These are phyloP conservation scores for Boletus semigastroideus DNA, from an alignment of 1,284 basidiomycete genomes.

Conservation along the genomic window DNA sequence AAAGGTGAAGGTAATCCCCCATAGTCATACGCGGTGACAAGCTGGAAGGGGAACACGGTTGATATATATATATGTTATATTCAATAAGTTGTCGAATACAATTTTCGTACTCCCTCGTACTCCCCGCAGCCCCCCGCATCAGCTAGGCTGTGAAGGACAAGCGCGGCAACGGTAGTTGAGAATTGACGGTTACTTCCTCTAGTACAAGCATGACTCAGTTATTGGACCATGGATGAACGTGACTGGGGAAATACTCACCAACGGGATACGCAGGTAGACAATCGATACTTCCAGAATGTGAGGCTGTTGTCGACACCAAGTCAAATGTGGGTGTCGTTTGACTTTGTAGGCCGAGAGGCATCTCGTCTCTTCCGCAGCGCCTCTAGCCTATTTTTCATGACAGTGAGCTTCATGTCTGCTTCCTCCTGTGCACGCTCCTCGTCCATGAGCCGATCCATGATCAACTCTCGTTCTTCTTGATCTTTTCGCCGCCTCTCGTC, in stretches of 20 bases:
- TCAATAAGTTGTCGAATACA: not conserved
- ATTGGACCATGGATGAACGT: not conserved
- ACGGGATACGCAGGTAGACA: not conserved
- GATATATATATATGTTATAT: not conserved
- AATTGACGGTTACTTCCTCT: not conserved
- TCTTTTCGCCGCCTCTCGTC: conserved; percentile 50
- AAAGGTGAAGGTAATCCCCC: not conserved
- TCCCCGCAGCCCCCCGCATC: too few relatives aligned
- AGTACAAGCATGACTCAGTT: not conserved
- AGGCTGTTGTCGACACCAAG: not conserved
- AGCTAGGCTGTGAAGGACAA: too few relatives aligned
- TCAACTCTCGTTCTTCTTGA: conserved; percentile 73
- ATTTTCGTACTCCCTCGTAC: not conserved
- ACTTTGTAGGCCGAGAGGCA: conserved; percentile 35
- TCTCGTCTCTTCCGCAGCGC: conserved; percentile 57
- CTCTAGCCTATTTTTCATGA: conserved; percentile 65
- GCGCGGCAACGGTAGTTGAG: not conserved
- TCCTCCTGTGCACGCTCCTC: conserved; percentile 83
- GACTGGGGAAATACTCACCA: not conserved
- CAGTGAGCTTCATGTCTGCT: conserved; percentile 69
- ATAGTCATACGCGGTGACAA: not conserved
- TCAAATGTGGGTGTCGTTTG: conserved; percentile 22
- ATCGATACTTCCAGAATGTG: not conserved
- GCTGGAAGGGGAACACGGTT: not conserved
- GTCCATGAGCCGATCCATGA: conserved; percentile 77